phyloP scores from a whole-genome alignment of 305 asterid species.

The Striga hermonthica region DNA sequence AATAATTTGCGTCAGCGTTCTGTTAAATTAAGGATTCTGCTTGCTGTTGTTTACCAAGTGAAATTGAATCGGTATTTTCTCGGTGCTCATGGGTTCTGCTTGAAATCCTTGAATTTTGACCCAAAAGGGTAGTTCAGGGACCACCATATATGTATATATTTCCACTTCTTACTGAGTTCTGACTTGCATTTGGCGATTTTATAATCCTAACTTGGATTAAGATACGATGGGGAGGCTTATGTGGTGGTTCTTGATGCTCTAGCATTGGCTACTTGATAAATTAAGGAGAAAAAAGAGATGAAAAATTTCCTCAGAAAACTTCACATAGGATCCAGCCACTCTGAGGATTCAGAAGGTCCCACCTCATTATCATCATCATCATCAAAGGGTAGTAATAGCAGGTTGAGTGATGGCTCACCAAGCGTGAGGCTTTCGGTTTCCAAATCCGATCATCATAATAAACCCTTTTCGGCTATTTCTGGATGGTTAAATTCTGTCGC shows the following conservation, averaged over 20 bases:
- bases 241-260: slow-evolving; percentile 42
- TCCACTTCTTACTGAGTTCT: slow-evolving; percentile 26
- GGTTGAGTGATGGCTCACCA: slow-evolving; percentile 47
- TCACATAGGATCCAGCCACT: slow-evolving; percentile 67
- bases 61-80: neutral
- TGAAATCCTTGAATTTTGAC: slow-evolving; percentile 41
- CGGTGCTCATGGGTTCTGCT: slow-evolving; percentile 37
- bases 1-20: slow-evolving; percentile 40
- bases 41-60: slow-evolving; percentile 29
- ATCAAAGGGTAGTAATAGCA: slow-evolving; percentile 41
- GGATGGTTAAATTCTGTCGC: slow-evolving; percentile 93
- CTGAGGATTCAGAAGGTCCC: slow-evolving; percentile 71
- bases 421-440: slow-evolving; percentile 48
- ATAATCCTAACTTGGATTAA: slow-evolving; percentile 49
- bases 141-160: slow-evolving; percentile 22
- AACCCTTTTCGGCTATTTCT: slow-evolving; percentile 71
- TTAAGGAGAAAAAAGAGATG: slow-evolving; percentile 44
- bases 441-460: slow-evolving; percentile 61
- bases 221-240: slow-evolving; percentile 56
- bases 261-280: slow-evolving; percentile 40
- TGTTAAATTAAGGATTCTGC: slow-evolving; percentile 31
- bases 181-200: slow-evolving; percentile 32
- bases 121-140: slow-evolving; percentile 37
- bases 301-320: slow-evolving; percentile 79
- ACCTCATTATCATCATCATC: slow-evolving; percentile 44